These are phyloP conservation scores for Colletotrichum siamense DNA, from an alignment of 2,329 filamentous ascomycete genomes.

Conservation along the genomic window DNA sequence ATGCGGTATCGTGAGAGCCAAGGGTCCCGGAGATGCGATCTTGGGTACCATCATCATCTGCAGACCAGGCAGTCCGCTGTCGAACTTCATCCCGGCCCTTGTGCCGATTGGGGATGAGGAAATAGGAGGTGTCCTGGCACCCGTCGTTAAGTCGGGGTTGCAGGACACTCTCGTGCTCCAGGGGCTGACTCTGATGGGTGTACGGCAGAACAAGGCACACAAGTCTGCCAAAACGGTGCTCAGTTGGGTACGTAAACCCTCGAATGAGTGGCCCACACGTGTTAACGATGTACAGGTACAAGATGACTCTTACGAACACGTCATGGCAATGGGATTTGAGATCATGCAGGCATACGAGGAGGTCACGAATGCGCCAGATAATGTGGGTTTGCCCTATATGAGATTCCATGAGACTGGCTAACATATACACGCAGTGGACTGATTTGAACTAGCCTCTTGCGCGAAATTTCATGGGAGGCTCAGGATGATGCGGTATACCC, in stretches of 20 bases:
- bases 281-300: constrained; percentile 55
- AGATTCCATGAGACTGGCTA: neutral
- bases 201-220: constrained; percentile 82
- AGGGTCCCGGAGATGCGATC: constrained; percentile 69
- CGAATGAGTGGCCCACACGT: neutral
- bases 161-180: constrained; percentile 76
- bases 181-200: constrained; percentile 79
- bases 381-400: constrained; percentile 41
- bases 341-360: constrained; percentile 83
- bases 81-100: constrained; percentile 73
- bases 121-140: constrained; percentile 80
- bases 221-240: constrained; percentile 76
- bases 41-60: constrained; percentile 83
- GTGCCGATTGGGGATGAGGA: constrained; percentile 60
- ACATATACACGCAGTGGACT: constrained; percentile 5
- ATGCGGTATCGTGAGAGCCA: constrained; percentile 85
- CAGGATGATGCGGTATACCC: neutral
- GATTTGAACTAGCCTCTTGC: constrained; percentile 9
- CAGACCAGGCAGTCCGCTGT: constrained; percentile 70
- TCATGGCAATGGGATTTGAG: constrained; percentile 81
- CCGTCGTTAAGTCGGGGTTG: constrained; percentile 73
- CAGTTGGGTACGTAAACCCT: constrained; percentile 71
- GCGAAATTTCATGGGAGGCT: neutral
- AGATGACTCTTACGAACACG: constrained; percentile 75
- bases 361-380: constrained; percentile 68